phyloP scores from a whole-genome alignment of 495 filamentous ascomycete species.

The Tuber magnatum region DNA sequence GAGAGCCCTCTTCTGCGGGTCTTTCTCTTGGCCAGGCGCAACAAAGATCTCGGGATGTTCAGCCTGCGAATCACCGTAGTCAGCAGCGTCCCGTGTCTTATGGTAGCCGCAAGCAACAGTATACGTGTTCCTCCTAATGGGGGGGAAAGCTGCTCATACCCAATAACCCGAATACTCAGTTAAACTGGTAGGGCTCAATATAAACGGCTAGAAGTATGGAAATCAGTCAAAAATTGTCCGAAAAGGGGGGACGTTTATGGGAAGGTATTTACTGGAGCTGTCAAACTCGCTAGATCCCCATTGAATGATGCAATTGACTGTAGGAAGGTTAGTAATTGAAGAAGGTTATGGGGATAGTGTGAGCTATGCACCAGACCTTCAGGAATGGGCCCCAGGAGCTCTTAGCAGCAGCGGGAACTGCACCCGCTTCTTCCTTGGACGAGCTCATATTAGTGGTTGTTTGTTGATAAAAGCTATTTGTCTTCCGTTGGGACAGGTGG shows the following conservation, averaged over 20 bases:
- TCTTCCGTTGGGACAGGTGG: background rate
- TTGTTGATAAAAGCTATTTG: background rate
- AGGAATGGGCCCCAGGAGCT: conserved; percentile 43
- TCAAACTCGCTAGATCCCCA: conserved; percentile 87
- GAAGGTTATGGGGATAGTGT: conserved; percentile 1
- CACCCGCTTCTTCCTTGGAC: conserved; percentile 31
- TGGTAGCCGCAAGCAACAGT: background rate
- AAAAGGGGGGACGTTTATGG: background rate
- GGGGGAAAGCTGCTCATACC: conserved; percentile 41
- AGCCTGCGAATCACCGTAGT: conserved; percentile 41
- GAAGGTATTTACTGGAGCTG: conserved; percentile 55
- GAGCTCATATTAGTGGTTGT: conserved; percentile 27
- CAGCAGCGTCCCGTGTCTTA: conserved; percentile 5
- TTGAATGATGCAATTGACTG: conserved; percentile 94
- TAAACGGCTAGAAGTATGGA: conserved; percentile 56
- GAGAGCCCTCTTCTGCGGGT: conserved; percentile 75
- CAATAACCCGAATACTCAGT: conserved; percentile 96
- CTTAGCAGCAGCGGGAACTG: conserved; percentile 38
- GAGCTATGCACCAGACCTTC: conserved; percentile 35
- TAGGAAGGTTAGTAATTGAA: background rate
- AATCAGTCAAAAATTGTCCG: conserved; percentile 12
- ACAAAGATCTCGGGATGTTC: conserved; percentile 85
- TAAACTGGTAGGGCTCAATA: conserved; percentile 83
- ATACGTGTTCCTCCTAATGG: conserved; percentile 7
- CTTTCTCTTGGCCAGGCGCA: conserved; percentile 71